Evolutionary conservation across 78 protist species (phyloP), one percentile per base, ranked within the genome.

Genomic region (Chrysochromulina parva): DNA sequence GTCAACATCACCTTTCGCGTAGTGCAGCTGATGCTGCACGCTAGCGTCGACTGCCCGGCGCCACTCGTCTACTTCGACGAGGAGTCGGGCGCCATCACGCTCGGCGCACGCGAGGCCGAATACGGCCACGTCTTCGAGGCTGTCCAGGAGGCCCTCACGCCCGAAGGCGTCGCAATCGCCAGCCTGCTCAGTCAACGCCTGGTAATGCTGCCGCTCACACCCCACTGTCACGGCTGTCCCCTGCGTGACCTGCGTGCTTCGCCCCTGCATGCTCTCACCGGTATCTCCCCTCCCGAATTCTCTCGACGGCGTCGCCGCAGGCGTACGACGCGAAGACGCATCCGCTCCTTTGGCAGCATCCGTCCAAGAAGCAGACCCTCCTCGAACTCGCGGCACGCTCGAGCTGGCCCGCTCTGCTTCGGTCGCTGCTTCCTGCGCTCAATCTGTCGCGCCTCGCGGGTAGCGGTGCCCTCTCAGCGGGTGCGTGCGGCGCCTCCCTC

Each of bases 261-360:
- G 62, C 62, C 62, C 5, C 62, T 10, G 62, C 62, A 5, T 10
- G 10, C 62, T 5, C 62, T 11, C 62, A 10, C 10, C 62, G 10
- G 5, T 58, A 10, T 58, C 62, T 5, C 62, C 62, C 20, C 62
- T 58, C 5, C 62, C 5, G 28, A 66, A 16, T 6, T 16, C 17
- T 17, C 73, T 24, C 73, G 5, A 4, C 28, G 4, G 5, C 73
- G 47, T 16, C 73, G 73, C 73, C 53, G 47, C 80, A 71, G 80
- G 9, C 82, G 17, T 74, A 74, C 82, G 82, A 74, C 24, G 82
- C 82, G 13, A 74, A 74, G 24, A 67, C 47, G 50, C 82, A 74
- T n/a, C 82, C 82, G 52, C 82, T 74, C 55, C 82, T 74, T 1
- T 74, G 82, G 82, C 82, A 74, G 82, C 82, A 74, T n/a, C 82